Percentiles rank a stretch among this genome's conserved stretches.
Conservation (phyloP, 2,329 filamentous ascomycete genomes). For the Colletotrichum chlorophyti region DNA sequence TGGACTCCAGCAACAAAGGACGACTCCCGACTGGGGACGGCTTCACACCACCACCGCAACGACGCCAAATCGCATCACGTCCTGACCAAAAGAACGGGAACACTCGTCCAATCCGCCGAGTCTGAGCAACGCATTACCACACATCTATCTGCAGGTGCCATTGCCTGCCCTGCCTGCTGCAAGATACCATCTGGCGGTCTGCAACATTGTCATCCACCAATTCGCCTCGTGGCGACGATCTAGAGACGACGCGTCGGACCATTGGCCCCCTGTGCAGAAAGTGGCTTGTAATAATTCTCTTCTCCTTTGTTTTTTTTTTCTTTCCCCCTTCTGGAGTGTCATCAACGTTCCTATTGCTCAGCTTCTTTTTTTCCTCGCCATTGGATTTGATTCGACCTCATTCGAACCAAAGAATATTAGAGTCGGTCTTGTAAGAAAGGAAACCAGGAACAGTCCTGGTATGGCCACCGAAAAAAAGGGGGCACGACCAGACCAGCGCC, state of each 20-base stretch:
- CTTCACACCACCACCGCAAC: background rate
- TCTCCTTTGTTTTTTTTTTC: background rate
- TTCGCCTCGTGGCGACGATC: constrained; percentile 21
- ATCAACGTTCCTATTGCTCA: constrained; percentile 19
- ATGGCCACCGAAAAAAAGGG: no score
- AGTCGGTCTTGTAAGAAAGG: background rate
- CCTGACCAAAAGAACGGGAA: no score
- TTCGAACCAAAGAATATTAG: constrained; percentile 1
- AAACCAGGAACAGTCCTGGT: no score
- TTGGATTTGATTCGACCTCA: background rate
- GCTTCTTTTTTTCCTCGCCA: background rate
- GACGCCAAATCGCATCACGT: background rate
- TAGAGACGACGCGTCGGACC: constrained; percentile 6
- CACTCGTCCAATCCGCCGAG: no score
- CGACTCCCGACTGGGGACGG: no score
- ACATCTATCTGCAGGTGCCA: constrained; percentile 3
- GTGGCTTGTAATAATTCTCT: constrained; percentile 21
- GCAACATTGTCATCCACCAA: constrained; percentile 21
- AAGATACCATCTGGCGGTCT: constrained; percentile 26
- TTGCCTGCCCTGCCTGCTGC: constrained; percentile 12
- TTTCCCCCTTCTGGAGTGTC: background rate
- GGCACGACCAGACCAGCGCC: no score
- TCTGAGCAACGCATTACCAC: no score
- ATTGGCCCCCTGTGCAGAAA: constrained; percentile 23
- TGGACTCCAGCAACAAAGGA: no score